Conservation (phyloP, 306 rosid genomes). For the Cicer chorassanicum region DNA sequence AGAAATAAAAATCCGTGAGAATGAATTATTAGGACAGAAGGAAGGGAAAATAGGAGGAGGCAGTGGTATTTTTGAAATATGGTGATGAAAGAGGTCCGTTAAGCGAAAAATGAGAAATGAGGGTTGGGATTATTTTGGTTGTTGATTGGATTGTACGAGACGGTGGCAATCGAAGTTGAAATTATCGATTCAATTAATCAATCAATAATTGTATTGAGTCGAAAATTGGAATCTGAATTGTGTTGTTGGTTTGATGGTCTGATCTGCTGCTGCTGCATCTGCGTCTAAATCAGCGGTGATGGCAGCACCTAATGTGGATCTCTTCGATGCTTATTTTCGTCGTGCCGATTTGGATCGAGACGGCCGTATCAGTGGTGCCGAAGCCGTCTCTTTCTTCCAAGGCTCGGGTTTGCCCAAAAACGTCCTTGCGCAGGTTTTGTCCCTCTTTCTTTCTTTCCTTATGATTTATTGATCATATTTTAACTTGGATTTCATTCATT, state of each 20-base stretch:
- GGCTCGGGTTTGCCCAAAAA: slow-evolving; percentile 86
- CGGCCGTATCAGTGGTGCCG: slow-evolving; percentile 91
- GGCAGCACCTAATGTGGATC: slow-evolving; percentile 83
- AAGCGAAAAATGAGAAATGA: slow-evolving; percentile 23
- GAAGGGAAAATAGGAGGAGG: neutral
- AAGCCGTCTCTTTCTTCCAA: slow-evolving; percentile 94
- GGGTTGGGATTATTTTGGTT: neutral
- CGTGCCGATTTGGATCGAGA: slow-evolving; percentile 98
- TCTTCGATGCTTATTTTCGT: slow-evolving; percentile 91
- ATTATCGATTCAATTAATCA: slow-evolving; percentile 31
- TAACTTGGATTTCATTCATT: neutral
- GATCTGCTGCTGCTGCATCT: neutral
- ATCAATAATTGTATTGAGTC: neutral
- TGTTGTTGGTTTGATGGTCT: neutral
- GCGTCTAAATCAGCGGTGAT: slow-evolving; percentile 60
- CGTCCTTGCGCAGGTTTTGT: slow-evolving; percentile 88
- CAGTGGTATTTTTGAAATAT: slow-evolving; percentile 52
- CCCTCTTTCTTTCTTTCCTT: slow-evolving; percentile 11
- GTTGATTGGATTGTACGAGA: slow-evolving; percentile 1
- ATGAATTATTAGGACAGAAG: too few species aligned
- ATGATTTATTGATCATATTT: neutral
- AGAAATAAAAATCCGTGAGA: too few species aligned
- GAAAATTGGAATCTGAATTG: neutral
- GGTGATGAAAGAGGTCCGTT: slow-evolving; percentile 29
- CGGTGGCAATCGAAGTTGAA: slow-evolving; percentile 32